These are phyloP conservation scores for Sicyos baderoa DNA, from an alignment of 306 rosid species.

Conservation along the genomic window DNA sequence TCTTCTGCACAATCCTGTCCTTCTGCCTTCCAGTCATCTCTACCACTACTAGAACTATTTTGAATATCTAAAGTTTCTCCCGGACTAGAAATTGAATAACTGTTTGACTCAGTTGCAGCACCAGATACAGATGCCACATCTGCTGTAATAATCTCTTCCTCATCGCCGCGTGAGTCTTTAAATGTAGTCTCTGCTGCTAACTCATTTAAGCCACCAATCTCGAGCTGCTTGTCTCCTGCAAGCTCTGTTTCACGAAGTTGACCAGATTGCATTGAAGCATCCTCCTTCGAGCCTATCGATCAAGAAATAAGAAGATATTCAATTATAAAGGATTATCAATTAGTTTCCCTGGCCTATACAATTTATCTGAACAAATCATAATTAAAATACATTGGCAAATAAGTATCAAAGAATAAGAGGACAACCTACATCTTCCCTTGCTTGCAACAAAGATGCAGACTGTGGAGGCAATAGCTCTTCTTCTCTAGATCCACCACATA, in stretches of 20 bases:
- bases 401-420: conserved; percentile 50
- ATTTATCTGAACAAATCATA: conserved; percentile 19
- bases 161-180: conserved; percentile 30
- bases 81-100: neutral
- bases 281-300: conserved; percentile 96
- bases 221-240: conserved; percentile 33
- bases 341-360: conserved; percentile 27
- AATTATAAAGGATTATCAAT: conserved; percentile 39
- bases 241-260: conserved; percentile 31
- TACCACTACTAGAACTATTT: conserved; percentile 33
- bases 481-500: conserved; percentile 25
- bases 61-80: conserved; percentile 29
- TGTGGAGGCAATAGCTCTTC: conserved; percentile 16
- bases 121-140: conserved; percentile 34
- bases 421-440: conserved; percentile 84
- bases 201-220: conserved; percentile 30
- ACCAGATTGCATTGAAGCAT: conserved; percentile 35
- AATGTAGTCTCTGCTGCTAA: conserved; percentile 27
- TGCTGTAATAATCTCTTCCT: conserved; percentile 25
- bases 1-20: conserved; percentile 23
- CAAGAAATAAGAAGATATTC: conserved; percentile 67
- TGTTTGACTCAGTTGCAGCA: conserved; percentile 19
- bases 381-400: conserved; percentile 9
- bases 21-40: conserved; percentile 25
- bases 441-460: conserved; percentile 33